A percentile compares a stretch with the other conserved stretches of the same genome.
These are phyloP conservation scores for Lodderomyces pseudojiufengensis DNA, from an alignment of 1,139 yeast genomes.

Conservation along the genomic window DNA sequence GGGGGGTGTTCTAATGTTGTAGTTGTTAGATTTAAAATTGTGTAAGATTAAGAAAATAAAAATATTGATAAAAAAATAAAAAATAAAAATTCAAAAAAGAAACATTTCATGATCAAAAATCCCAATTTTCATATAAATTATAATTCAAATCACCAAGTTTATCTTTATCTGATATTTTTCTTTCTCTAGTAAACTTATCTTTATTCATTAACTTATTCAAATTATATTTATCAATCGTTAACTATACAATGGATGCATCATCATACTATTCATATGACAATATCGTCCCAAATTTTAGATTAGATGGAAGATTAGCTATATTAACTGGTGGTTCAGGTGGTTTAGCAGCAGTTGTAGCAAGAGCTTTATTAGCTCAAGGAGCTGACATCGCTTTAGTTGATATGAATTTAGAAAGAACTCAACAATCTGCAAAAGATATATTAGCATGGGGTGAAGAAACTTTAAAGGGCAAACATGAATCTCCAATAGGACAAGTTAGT, in stretches of 20 bases:
- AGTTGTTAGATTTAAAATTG: too few species aligned
- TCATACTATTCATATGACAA: slow-evolving; percentile 32
- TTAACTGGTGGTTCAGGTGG: slow-evolving; percentile 87
- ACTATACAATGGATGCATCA: slow-evolving; percentile 18
- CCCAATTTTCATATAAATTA: too few species aligned
- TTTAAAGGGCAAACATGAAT: slow-evolving; percentile 36
- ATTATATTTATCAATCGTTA: too few species aligned
- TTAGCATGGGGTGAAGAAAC: slow-evolving; percentile 51
- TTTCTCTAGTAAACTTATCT: too few species aligned
- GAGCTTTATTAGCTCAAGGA: slow-evolving; percentile 67
- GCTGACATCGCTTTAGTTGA: slow-evolving; percentile 77
- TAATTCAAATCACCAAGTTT: too few species aligned
- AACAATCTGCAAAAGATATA: slow-evolving; percentile 59
- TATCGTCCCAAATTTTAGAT: slow-evolving; percentile 53
- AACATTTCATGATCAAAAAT: too few species aligned
- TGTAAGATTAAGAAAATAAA: too few species aligned
- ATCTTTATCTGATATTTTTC: too few species aligned
- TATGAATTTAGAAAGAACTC: slow-evolving; percentile 57
- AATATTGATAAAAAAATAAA: too few species aligned
- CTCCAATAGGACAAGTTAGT: slow-evolving; percentile 48
- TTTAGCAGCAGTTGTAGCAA: slow-evolving; percentile 61
- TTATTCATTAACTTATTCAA: too few species aligned
- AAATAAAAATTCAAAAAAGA: too few species aligned
- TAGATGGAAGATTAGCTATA: slow-evolving; percentile 70
- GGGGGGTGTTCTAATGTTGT: too few species aligned